Base-by-base conservation (phyloP, 2,329 filamentous ascomycete genomes). In the Tolypocladium album region DNA sequence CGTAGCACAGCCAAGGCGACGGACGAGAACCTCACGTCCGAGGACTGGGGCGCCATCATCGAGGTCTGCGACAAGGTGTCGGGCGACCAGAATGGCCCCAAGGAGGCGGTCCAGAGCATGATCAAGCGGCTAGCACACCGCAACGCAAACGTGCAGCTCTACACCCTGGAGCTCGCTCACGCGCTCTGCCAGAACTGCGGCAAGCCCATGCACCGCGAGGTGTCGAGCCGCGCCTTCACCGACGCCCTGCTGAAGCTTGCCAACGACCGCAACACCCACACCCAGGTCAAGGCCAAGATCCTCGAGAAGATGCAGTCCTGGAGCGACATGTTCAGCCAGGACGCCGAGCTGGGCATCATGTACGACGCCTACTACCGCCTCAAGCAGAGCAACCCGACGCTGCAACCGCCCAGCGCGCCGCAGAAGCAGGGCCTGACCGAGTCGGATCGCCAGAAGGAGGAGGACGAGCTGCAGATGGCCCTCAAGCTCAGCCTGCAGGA, bases 401-500 rank as follows among this genome's bases (percentile, higher is more conserved):
- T 99, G 59, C 90, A 96, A 64, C 84, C 92, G 20, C 94, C 94
- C 0, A 96, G 92, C 60, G 96, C 96, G 65, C 94, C 94, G 4
- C 88, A 88, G 68, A 99, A 99, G 81, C 90, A 88, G 62, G 87
- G 91, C 66, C 91, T 99, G 63, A 97, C 93, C 55, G 89, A 95
- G 40, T 68, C 88, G 55, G 94, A 99, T 74, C 85, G 94, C 64
- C 89, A 91, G 74, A 96, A 96, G 76, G 94, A 99, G 75, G 94
- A 99, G 63, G 92, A 97, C 57, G 94, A 99, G 75, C 78, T 99
- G 59, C 94, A 97, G 73, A 96, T 97, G 86, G 94, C 94, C 2
- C 81, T 99, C 56, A 92, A 89, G 68, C 80, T 99, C 69, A 97
- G 92, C 52, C 83, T 99, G 67, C 91, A 96, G 72, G 94, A 99